Evolutionary conservation across 1,139 yeast genomes (phyloP).

Genomic region (Candida sanyaensis): DNA sequence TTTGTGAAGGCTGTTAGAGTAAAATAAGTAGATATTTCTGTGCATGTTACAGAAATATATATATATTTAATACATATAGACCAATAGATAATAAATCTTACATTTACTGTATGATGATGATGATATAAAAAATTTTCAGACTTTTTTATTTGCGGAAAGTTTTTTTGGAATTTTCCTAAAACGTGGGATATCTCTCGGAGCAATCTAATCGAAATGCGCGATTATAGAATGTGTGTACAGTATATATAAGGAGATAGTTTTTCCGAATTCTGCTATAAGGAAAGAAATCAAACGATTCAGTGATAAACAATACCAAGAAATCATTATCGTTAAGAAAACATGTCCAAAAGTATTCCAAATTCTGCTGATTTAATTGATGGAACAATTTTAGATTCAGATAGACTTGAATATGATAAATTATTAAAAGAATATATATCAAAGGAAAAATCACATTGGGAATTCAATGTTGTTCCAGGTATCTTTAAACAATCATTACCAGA

Average conservation of each 20-base stretch:
- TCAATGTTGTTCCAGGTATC: constrained; percentile 36
- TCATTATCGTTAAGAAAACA: not conserved
- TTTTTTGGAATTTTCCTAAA: not conserved
- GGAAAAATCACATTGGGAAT: constrained; percentile 28
- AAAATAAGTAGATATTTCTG: not conserved
- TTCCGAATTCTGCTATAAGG: not conserved
- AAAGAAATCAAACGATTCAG: too few relatives aligned
- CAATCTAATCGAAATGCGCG: too few relatives aligned
- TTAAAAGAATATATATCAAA: constrained; percentile 15
- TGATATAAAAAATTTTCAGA: too few relatives aligned
- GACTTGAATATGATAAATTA: constrained; percentile 17
- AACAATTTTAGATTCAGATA: constrained; percentile 13
- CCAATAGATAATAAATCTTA: too few relatives aligned
- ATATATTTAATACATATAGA: not conserved
- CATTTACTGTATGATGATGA: too few relatives aligned
- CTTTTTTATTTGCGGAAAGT: not conserved
- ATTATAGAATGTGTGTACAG: too few relatives aligned
- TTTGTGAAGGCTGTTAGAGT: constrained; percentile 34
- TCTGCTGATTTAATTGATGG: constrained; percentile 10
- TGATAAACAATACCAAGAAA: too few relatives aligned
- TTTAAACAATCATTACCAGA: constrained; percentile 39
- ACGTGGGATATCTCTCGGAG: not conserved
- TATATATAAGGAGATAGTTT: not conserved
- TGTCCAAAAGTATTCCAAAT: constrained; percentile 1
- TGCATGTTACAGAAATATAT: not conserved